These are phyloP conservation scores for Niebla homalea DNA, from an alignment of 495 filamentous ascomycete genomes.

Conservation along the genomic window DNA sequence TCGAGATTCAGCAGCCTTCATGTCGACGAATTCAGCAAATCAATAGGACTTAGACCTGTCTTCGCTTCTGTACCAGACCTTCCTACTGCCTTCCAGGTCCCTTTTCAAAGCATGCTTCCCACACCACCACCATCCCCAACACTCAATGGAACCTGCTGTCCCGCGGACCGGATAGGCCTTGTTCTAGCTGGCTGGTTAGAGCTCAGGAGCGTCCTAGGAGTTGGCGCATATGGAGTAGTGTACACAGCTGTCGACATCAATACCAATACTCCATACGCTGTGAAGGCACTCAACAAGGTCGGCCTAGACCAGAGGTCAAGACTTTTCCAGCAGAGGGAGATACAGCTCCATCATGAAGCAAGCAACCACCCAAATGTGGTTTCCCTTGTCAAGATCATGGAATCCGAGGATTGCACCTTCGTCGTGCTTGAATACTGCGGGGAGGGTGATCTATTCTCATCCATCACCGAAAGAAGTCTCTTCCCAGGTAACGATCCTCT, in stretches of 20 bases:
- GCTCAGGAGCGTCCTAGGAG: conserved; percentile 73
- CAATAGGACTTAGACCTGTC: background rate
- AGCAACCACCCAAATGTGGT: conserved; percentile 87
- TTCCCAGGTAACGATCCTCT: conserved; percentile 87
- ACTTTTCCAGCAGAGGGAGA: conserved; percentile 86
- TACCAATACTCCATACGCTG: conserved; percentile 72
- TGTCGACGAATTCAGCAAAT: background rate
- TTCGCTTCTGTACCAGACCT: background rate
- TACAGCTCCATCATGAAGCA: conserved; percentile 77
- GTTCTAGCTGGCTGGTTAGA: conserved; percentile 71
- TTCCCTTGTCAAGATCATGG: conserved; percentile 86
- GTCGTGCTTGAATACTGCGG: conserved; percentile 96
- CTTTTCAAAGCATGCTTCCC: conserved; percentile 26
- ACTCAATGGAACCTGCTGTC: conserved; percentile 38
- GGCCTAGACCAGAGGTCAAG: conserved; percentile 78
- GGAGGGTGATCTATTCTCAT: conserved; percentile 92
- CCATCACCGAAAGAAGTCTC: conserved; percentile 86
- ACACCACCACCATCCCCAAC: conserved; percentile 49
- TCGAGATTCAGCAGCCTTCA: conserved; percentile 1
- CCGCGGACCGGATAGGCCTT: conserved; percentile 79
- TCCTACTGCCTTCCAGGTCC: conserved; percentile 6
- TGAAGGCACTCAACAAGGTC: conserved; percentile 90
- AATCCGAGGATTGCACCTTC: conserved; percentile 83
- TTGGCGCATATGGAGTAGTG: conserved; percentile 93
- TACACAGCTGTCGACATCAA: conserved; percentile 85